Conservation (phyloP, 2,329 filamentous ascomycete genomes). For the Penicillium corylophilum region DNA sequence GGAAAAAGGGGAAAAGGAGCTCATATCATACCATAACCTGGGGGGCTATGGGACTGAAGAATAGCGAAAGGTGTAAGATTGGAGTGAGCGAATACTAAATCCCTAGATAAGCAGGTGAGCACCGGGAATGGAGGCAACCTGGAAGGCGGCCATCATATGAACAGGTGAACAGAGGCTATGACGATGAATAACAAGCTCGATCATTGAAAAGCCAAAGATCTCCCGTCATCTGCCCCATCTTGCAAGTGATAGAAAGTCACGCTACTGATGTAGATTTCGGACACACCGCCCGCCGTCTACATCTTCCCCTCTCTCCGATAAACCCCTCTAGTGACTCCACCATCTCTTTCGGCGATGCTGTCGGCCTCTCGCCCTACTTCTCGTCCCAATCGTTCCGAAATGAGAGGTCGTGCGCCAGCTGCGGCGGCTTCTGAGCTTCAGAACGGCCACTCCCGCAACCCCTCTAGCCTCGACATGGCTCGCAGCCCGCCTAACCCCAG, state of each 20-base stretch:
- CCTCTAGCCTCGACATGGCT: constrained; percentile 45
- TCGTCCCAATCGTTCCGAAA: constrained; percentile 35
- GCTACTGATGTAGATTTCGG: background rate
- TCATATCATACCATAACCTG: background rate
- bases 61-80: background rate
- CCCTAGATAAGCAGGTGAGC: constrained; percentile 3
- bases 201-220: background rate
- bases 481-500: constrained; percentile 48
- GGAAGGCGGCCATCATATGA: constrained; percentile 21
- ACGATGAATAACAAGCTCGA: too few relatives aligned
- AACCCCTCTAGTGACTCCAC: constrained; percentile 20
- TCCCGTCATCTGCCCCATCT: background rate
- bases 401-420: constrained; percentile 43
- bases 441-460: constrained; percentile 45
- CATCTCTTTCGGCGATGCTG: constrained; percentile 23
- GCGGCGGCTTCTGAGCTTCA: constrained; percentile 39
- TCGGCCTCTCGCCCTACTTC: constrained; percentile 26
- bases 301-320: constrained; percentile 21
- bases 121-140: constrained; percentile 22
- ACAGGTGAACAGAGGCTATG: constrained; percentile 14
- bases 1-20: background rate
- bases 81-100: background rate
- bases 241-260: background rate
- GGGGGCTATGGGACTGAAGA: background rate
- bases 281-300: constrained; percentile 16